Percentiles rank a stretch among this genome's conserved stretches.
Conservation (phyloP, 495 filamentous ascomycete species). For the Geoglossum glabrum region DNA sequence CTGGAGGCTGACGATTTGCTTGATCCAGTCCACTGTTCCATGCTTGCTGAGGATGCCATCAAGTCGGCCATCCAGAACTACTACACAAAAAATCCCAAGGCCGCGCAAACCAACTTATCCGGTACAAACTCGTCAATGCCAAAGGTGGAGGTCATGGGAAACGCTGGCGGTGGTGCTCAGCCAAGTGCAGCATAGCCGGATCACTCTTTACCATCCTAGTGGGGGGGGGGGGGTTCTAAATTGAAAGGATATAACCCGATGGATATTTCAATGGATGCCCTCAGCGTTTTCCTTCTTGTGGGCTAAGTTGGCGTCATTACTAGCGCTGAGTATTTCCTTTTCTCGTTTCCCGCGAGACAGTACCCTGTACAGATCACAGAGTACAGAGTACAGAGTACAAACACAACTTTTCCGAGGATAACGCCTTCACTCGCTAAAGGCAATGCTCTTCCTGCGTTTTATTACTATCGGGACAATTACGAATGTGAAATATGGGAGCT, state of each 20-base stretch:
- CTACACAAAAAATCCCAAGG: constrained; percentile 81
- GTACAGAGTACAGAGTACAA: no score
- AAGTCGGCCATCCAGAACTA: constrained; percentile 98
- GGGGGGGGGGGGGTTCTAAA: background rate
- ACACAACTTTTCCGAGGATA: background rate
- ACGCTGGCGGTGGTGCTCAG: background rate
- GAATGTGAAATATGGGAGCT: background rate
- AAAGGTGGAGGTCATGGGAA: constrained; percentile 19
- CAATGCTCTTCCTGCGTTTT: background rate
- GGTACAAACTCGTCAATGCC: constrained; percentile 39
- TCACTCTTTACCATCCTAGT: background rate
- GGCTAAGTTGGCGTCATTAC: background rate
- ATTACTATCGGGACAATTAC: background rate
- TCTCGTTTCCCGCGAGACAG: no score
- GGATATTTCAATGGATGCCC: background rate
- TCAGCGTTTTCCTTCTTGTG: background rate
- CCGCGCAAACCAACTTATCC: constrained; percentile 48
- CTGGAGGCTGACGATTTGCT: background rate
- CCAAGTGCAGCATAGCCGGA: background rate
- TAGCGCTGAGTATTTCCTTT: background rate
- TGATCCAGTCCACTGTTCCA: constrained; percentile 75
- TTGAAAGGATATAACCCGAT: background rate
- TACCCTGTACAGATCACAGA: background rate
- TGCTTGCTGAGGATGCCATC: constrained; percentile 98
- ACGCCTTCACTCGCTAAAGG: background rate